Base-by-base conservation (phyloP, 495 filamentous ascomycete genomes). In the Neurospora sp. region DNA sequence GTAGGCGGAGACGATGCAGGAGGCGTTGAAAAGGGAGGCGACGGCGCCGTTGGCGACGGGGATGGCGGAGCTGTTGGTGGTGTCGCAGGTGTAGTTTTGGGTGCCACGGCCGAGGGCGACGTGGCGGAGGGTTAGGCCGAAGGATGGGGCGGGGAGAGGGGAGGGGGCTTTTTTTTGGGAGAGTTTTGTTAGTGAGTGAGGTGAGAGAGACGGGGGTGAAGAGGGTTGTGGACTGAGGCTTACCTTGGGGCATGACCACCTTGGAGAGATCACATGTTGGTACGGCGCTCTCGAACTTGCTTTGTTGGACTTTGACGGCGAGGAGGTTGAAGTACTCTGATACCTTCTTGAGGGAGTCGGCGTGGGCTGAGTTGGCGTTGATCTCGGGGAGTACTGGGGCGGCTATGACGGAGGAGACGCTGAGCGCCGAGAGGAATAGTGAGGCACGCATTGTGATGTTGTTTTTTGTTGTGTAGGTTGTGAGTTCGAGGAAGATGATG, bases 41-140 rank as follows among this genome's bases (percentile, higher is more conserved):
- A 93, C 80, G 71, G 96, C 96, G 74, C 96, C 96, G 48, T 86
- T 79, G 20, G 89, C 81, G 5, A 79, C 79, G n/a, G 95, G 95
- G 0, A 82, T 79, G 0, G 89, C 86, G 1, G 85, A 81, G 4
- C 88, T 78, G 75, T 88, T 86, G 71, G 83, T 83, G 40, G 86
- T 79, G 42, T 87, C 84, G 85, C 95, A 98, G 73, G 93, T 94
- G 82, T 97, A 98, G 86, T 98, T 97, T 84, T 98, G 88, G 12
- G 90, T 94, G 44, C 95, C 95, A 41, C 93, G 91, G 77, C 95
- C 95, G 70, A 98, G 84, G 77, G 90, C 93, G 39, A 97, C 90
- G 78, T 96, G 93, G 79, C 87, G 88, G 39, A 93, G 84, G 1
- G 71, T 82, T 16, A 92, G 82, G 70, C 89, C 91, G 10, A 84